These are phyloP conservation scores for Myxozyma neglecta DNA, from an alignment of 805 yeast species.

Conservation along the genomic window DNA sequence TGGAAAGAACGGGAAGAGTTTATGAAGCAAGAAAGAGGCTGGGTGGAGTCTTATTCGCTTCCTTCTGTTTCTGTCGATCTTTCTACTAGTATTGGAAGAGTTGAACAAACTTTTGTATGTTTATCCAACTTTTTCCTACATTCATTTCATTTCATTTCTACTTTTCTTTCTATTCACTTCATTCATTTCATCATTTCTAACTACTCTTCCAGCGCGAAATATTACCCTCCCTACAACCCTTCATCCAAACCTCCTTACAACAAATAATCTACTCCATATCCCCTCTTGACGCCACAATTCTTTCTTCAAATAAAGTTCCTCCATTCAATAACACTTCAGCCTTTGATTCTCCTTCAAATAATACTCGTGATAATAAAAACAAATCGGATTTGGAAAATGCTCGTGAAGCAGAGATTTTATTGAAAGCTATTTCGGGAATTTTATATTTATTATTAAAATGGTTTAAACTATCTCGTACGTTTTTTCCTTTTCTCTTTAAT, in stretches of 20 bases:
- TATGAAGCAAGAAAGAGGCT: conserved; percentile 72
- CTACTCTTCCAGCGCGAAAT: conserved; percentile 49
- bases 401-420: conserved; percentile 60
- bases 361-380: background rate
- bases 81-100: conserved; percentile 4
- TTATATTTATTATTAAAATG: conserved; percentile 61
- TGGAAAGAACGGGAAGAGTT: conserved; percentile 71
- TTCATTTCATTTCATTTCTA: too few species aligned
- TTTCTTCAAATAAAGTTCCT: conserved; percentile 3
- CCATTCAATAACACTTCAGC: background rate
- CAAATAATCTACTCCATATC: conserved; percentile 55
- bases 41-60: conserved; percentile 37
- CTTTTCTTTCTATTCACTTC: background rate
- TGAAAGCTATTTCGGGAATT: conserved; percentile 59
- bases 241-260: conserved; percentile 64
- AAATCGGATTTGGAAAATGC: conserved; percentile 24
- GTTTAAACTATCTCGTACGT: conserved; percentile 65
- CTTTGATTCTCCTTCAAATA: background rate
- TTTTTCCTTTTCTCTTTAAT: background rate
- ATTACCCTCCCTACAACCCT: conserved; percentile 58
- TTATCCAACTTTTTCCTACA: too few species aligned
- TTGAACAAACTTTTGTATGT: conserved; percentile 20
- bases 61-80: background rate
- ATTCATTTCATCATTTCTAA: background rate
- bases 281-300: conserved; percentile 17